Evolutionary conservation across 306 rosid species (phyloP).

Genomic region (Geum urbanum): DNA sequence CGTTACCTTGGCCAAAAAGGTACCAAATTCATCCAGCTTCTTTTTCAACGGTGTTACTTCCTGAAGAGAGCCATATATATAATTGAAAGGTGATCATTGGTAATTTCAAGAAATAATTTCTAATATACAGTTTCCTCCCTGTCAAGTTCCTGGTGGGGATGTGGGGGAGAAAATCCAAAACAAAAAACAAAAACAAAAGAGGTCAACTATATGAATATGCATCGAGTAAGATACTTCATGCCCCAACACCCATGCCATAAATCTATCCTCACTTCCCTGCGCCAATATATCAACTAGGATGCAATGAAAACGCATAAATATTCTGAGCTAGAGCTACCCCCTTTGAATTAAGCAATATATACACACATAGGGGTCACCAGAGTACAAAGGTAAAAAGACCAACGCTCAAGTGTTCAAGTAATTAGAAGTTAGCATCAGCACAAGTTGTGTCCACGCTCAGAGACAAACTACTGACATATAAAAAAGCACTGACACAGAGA

Average conservation of each 20-base stretch:
- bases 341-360: neutral
- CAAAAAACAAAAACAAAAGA: neutral
- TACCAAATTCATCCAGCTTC: conserved; percentile 94
- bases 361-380: conserved; percentile 3
- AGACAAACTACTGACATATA: neutral
- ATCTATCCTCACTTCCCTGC: neutral
- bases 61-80: conserved; percentile 45
- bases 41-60: conserved; percentile 94
- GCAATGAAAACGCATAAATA: neutral
- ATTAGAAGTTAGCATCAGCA: neutral
- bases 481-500: neutral
- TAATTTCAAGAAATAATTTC: neutral
- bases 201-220: too few relatives aligned
- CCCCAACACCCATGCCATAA: neutral
- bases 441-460: neutral
- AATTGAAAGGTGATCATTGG: conserved; percentile 10
- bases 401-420: neutral
- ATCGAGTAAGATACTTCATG: neutral
- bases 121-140: conserved; percentile 3
- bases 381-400: neutral
- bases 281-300: conserved; percentile 1
- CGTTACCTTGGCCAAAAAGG: conserved; percentile 89
- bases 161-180: neutral
- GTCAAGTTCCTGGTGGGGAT: neutral
- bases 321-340: neutral